A percentile compares a stretch with the other conserved stretches of the same genome.
These are phyloP conservation scores for Pseudopithomyces chartarum DNA, from an alignment of 2,329 filamentous ascomycete species.

Conservation along the genomic window DNA sequence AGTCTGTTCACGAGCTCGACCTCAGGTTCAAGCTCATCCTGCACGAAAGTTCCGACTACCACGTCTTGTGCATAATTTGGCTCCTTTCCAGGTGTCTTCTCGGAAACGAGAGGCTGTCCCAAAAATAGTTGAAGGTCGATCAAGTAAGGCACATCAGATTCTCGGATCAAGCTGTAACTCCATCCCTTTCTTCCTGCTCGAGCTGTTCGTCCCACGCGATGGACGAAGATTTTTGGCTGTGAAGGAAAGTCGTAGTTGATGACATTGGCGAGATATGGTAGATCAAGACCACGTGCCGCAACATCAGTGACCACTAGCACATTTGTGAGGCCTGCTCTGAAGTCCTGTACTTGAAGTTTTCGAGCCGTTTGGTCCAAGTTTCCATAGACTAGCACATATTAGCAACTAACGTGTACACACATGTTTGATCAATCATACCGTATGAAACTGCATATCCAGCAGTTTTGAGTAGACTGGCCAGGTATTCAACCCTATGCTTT, in stretches of 20 bases:
- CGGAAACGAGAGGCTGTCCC: conserved; percentile 79
- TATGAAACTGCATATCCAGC: conserved; percentile 91
- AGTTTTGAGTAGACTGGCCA: conserved; percentile 76
- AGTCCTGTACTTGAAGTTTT: conserved; percentile 89
- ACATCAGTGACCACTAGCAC: conserved; percentile 97
- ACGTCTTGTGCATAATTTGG: conserved; percentile 82
- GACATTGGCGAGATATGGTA: conserved; percentile 92
- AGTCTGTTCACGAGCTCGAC: conserved; percentile 85
- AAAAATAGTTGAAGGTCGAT: conserved; percentile 94
- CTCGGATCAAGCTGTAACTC: conserved; percentile 90
- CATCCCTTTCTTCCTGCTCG: conserved; percentile 91
- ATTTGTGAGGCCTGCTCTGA: conserved; percentile 81
- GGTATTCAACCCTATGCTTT: conserved; percentile 96
- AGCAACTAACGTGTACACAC: conserved; percentile 7
- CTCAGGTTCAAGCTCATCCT: conserved; percentile 74
- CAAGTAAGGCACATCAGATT: conserved; percentile 88
- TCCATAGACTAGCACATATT: conserved; percentile 70
- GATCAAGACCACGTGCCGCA: conserved; percentile 96
- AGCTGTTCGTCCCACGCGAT: conserved; percentile 93
- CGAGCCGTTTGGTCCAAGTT: conserved; percentile 92
- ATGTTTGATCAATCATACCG: conserved; percentile 25
- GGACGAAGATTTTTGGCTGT: conserved; percentile 95
- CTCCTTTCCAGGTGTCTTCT: conserved; percentile 63
- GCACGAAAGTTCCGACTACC: conserved; percentile 75
- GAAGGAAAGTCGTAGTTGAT: conserved; percentile 99